Evolutionary conservation across 257 asterid genomes (phyloP).

Genomic region (Penstemon eatonii): DNA sequence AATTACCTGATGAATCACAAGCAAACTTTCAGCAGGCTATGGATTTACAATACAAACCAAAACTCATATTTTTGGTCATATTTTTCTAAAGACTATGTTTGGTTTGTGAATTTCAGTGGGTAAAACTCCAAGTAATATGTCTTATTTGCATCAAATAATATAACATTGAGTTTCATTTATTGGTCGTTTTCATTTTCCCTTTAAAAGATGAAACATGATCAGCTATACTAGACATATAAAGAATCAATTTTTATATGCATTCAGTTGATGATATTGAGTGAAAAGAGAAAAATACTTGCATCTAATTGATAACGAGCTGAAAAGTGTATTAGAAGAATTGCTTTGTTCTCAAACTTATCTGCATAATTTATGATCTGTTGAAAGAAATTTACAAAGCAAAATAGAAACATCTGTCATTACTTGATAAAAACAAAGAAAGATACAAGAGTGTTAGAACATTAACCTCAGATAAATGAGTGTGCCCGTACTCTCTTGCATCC

Average conservation of each 20-base stretch:
- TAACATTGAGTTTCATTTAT: too few species aligned
- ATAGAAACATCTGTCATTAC: slow-evolving; percentile 18
- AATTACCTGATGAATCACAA: slow-evolving; percentile 51
- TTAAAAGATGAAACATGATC: not conserved
- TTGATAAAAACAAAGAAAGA: slow-evolving; percentile 4
- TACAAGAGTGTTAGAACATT: slow-evolving; percentile 1
- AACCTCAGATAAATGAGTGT: slow-evolving; percentile 94
- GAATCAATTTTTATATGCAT: too few species aligned
- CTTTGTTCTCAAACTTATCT: slow-evolving; percentile 77
- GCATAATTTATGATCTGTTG: slow-evolving; percentile 65
- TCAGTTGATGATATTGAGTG: slow-evolving; percentile 8
- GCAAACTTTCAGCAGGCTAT: not conserved
- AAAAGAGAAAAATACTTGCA: slow-evolving; percentile 45
- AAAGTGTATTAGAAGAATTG: slow-evolving; percentile 90
- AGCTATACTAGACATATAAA: not conserved
- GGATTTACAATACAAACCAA: not conserved
- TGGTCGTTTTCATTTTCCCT: too few species aligned
- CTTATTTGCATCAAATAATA: too few species aligned
- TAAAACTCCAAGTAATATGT: too few species aligned
- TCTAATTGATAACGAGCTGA: slow-evolving; percentile 92
- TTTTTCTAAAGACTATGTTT: not conserved
- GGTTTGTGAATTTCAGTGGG: too few species aligned
- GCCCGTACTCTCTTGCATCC: slow-evolving; percentile 85
- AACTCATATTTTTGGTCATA: not conserved
- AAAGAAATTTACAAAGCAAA: slow-evolving; percentile 13